Percentiles rank a stretch among this genome's conserved stretches.
These are phyloP conservation scores for Lipomyces sp. DNA, from an alignment of 805 yeast genomes.

Conservation along the genomic window DNA sequence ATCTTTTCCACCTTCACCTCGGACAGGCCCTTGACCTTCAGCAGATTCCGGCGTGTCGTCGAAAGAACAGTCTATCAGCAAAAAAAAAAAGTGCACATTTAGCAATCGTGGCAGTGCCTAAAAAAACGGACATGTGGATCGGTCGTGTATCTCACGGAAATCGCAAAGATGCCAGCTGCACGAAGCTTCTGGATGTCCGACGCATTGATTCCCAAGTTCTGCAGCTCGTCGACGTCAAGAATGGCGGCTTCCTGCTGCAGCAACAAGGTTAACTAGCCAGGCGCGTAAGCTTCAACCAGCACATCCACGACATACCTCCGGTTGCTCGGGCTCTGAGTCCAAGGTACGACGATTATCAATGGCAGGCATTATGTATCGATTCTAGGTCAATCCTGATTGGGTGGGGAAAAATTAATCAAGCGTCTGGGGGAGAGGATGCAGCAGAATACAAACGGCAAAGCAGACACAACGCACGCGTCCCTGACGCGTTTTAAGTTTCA, in stretches of 20 bases:
- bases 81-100: no score
- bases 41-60: conserved; percentile 61
- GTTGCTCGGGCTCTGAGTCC: no score
- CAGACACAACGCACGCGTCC: no score
- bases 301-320: background rate
- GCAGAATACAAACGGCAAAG: no score
- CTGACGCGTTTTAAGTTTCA: no score
- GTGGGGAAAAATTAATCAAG: no score
- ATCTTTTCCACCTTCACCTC: conserved; percentile 77
- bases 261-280: background rate
- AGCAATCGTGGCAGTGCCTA: background rate
- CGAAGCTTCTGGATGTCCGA: conserved; percentile 69
- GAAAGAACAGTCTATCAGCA: conserved; percentile 55
- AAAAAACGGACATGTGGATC: background rate
- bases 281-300: background rate
- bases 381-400: no score
- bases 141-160: conserved; percentile 49
- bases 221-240: conserved; percentile 30
- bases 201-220: conserved; percentile 54
- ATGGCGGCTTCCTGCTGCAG: conserved; percentile 13
- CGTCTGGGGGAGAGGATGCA: no score
- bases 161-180: conserved; percentile 64
- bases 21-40: conserved; percentile 66
- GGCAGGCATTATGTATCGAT: no score
- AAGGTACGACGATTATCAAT: no score